Evolutionary conservation across 768 basidiomycete species (phyloP).

Genomic region (Tricholoma bakamatsutake): DNA sequence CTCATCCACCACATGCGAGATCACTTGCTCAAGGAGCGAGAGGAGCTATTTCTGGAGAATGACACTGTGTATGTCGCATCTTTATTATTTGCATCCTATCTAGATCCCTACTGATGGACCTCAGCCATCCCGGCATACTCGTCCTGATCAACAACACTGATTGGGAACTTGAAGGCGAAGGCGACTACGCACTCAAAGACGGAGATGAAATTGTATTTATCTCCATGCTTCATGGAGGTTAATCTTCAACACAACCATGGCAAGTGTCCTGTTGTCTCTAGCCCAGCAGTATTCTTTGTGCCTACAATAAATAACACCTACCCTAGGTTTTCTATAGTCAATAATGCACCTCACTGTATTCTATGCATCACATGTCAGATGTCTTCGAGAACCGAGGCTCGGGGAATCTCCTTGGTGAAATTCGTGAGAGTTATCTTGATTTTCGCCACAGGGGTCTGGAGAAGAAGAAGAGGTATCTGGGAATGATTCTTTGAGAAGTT

Average conservation of each 20-base stretch:
- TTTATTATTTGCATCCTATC: background rate
- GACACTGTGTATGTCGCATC: constrained; percentile 67
- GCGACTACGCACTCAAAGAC: constrained; percentile 70
- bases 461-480: too few relatives aligned
- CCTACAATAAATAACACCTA: too few relatives aligned
- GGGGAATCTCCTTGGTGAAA: too few relatives aligned
- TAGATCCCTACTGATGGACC: background rate
- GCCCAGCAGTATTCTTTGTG: too few relatives aligned
- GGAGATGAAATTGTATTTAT: constrained; percentile 95
- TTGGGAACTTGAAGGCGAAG: constrained; percentile 96
- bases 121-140: constrained; percentile 90
- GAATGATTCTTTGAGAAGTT: too few relatives aligned
- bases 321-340: too few relatives aligned
- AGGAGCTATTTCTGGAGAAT: constrained; percentile 85
- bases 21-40: constrained; percentile 75
- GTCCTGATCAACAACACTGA: constrained; percentile 97
- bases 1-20: constrained; percentile 76
- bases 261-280: too few relatives aligned
- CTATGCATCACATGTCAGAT: too few relatives aligned
- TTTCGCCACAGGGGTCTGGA: too few relatives aligned
- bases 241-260: background rate
- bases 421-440: too few relatives aligned
- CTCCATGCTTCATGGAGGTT: constrained; percentile 92
- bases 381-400: too few relatives aligned
- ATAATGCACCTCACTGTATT: too few relatives aligned